These are phyloP conservation scores for Crithidia fasciculata DNA, from an alignment of 208 protist species.

Conservation along the genomic window DNA sequence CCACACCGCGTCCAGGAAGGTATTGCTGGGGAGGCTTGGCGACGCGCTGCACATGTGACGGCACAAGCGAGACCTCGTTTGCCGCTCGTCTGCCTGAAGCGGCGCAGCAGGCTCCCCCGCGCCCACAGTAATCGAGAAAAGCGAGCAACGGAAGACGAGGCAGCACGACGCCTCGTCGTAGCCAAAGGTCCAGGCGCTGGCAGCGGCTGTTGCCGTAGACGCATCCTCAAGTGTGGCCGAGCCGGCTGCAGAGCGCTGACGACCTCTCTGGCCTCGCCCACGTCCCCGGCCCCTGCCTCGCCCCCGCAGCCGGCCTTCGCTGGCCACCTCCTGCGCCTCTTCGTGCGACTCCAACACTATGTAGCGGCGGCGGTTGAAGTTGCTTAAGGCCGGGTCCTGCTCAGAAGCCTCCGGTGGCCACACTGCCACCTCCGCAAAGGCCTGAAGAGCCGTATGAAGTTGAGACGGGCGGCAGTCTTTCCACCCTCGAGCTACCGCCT, in stretches of 20 bases:
- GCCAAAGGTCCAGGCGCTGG: conserved; percentile 14
- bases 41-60: conserved; percentile 1
- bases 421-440: conserved; percentile 22
- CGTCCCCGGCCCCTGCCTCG: background rate
- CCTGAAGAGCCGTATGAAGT: conserved; percentile 5
- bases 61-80: background rate
- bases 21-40: background rate
- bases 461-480: conserved; percentile 9
- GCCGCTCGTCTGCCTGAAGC: background rate
- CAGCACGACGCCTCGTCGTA: no score
- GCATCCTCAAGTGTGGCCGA: background rate
- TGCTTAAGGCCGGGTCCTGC: background rate
- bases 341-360: background rate
- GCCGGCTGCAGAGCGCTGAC: background rate
- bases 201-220: background rate
- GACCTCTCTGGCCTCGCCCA: background rate
- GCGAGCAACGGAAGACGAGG: conserved; percentile 9
- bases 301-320: background rate
- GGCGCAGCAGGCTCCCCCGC: background rate
- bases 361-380: conserved; percentile 6
- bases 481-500: conserved; percentile 23
- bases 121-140: conserved; percentile 11
- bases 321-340: background rate
- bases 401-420: conserved; percentile 12
- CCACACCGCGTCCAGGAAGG: conserved; percentile 40